Percentiles rank a stretch among this genome's conserved stretches.
These are phyloP conservation scores for Peronosclerospora sorghi DNA, from an alignment of 352 stramenopile genomes.

Conservation along the genomic window DNA sequence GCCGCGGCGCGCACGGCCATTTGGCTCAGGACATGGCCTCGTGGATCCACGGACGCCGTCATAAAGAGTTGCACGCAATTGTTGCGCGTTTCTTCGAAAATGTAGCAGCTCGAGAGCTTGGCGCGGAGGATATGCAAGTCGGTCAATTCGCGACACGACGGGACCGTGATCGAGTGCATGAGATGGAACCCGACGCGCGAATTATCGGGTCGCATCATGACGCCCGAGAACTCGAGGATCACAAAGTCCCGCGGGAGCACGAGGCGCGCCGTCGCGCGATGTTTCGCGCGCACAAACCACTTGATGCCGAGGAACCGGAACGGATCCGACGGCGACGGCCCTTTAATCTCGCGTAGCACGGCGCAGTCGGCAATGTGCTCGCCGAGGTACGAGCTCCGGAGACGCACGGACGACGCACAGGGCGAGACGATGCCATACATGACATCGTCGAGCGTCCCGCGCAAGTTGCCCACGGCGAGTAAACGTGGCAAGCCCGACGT, in stretches of 20 bases:
- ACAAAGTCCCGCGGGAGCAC: slow-evolving; percentile 40
- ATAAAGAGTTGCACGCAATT: slow-evolving; percentile 54
- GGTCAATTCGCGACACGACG: slow-evolving; percentile 23
- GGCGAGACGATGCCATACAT: slow-evolving; percentile 47
- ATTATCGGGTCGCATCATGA: slow-evolving; percentile 37
- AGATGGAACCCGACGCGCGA: slow-evolving; percentile 41
- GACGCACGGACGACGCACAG: slow-evolving; percentile 20
- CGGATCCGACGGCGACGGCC: slow-evolving; percentile 24
- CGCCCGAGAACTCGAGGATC: slow-evolving; percentile 36
- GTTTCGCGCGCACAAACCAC: slow-evolving; percentile 38
- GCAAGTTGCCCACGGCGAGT: slow-evolving; percentile 29
- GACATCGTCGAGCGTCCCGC: slow-evolving; percentile 38
- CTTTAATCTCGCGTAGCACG: slow-evolving; percentile 34
- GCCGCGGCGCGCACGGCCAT: slow-evolving; percentile 33
- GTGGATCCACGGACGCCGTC: slow-evolving; percentile 39
- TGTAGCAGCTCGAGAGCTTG: slow-evolving; percentile 36
- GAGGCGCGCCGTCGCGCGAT: slow-evolving; percentile 21
- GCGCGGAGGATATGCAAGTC: slow-evolving; percentile 33
- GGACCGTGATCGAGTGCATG: slow-evolving; percentile 39
- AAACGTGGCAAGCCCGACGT: slow-evolving; percentile 21
- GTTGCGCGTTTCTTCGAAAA: slow-evolving; percentile 43
- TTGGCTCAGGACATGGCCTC: slow-evolving; percentile 30
- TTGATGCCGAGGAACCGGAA: slow-evolving; percentile 53
- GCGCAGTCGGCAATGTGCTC: slow-evolving; percentile 38
- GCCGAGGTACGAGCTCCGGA: slow-evolving; percentile 38